Conservation (phyloP, 495 filamentous ascomycete species). For the Neurospora sp. region DNA sequence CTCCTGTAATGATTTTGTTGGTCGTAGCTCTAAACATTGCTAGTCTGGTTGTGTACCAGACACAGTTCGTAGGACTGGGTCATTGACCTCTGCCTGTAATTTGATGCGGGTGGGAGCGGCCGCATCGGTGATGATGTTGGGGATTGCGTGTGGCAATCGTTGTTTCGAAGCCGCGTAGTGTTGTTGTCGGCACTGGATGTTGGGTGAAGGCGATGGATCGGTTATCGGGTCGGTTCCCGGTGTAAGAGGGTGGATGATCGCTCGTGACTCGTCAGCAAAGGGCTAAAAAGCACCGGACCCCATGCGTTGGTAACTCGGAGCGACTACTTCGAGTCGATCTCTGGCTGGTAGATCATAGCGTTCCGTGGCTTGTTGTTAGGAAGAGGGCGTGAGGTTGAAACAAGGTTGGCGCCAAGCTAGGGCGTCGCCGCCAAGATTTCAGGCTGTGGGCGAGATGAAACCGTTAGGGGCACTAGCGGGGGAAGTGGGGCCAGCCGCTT, state of each 20-base stretch:
- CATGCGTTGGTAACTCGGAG: background rate
- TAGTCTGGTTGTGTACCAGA: background rate
- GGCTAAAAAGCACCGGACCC: background rate
- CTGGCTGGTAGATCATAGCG: background rate
- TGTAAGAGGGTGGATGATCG: background rate
- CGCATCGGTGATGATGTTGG: background rate
- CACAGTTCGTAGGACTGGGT: background rate
- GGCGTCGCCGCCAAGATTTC: background rate
- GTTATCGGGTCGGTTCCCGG: too few relatives aligned
- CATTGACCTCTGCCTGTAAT: background rate
- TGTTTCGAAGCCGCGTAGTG: background rate
- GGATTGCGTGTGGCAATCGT: background rate
- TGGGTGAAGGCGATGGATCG: too few relatives aligned
- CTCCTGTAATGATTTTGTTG: background rate
- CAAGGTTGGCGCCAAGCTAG: background rate
- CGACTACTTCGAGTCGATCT: background rate
- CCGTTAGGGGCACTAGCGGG: background rate
- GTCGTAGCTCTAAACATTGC: background rate
- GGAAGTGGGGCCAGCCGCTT: background rate
- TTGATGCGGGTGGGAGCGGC: background rate
- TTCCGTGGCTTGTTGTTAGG: too few relatives aligned
- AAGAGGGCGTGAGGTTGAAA: background rate
- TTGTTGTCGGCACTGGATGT: background rate
- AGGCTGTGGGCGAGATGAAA: background rate
- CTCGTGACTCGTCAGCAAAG: background rate